A percentile compares a stretch with the other conserved stretches of the same genome.
Evolutionary conservation across 1,139 yeast genomes (phyloP).

Genomic region (Hyphopichia fennica): DNA sequence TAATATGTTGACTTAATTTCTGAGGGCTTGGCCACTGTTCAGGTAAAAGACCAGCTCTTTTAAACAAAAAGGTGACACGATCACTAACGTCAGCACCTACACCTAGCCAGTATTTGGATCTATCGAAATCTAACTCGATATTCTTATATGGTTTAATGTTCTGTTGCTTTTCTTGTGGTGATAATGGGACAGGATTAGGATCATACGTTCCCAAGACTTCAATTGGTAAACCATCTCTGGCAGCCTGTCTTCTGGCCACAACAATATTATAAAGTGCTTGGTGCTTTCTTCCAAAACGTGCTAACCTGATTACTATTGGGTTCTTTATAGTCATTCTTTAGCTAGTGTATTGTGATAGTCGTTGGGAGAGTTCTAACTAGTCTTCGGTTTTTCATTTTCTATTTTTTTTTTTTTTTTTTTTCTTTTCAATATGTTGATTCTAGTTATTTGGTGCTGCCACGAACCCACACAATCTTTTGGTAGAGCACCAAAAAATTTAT

Average conservation of each 20-base stretch:
- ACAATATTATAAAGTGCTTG: conserved; percentile 91
- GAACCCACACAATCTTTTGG: too few relatives aligned
- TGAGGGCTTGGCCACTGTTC: conserved; percentile 65
- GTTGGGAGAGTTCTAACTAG: background rate
- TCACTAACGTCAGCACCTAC: conserved; percentile 98
- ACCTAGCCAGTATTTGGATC: conserved; percentile 97
- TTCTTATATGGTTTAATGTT: conserved; percentile 73
- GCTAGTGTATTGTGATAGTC: background rate
- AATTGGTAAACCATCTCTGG: conserved; percentile 82
- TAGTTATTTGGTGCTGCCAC: too few relatives aligned
- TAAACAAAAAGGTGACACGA: conserved; percentile 72
- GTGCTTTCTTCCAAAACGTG: conserved; percentile 88
- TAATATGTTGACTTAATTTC: conserved; percentile 35
- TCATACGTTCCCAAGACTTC: conserved; percentile 95
- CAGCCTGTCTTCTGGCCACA: conserved; percentile 71
- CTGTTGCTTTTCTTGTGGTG: conserved; percentile 52
- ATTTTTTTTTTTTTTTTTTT: background rate
- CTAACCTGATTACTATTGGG: conserved; percentile 65
- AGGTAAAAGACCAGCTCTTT: conserved; percentile 76
- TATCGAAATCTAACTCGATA: conserved; percentile 77
- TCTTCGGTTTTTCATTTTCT: background rate
- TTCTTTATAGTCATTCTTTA: conserved; percentile 15
- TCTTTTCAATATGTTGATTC: too few relatives aligned
- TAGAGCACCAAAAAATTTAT: too few relatives aligned
- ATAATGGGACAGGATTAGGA: conserved; percentile 74